Conservation (phyloP, 2,329 filamentous ascomycete genomes). For the Podosphaera xanthii region DNA sequence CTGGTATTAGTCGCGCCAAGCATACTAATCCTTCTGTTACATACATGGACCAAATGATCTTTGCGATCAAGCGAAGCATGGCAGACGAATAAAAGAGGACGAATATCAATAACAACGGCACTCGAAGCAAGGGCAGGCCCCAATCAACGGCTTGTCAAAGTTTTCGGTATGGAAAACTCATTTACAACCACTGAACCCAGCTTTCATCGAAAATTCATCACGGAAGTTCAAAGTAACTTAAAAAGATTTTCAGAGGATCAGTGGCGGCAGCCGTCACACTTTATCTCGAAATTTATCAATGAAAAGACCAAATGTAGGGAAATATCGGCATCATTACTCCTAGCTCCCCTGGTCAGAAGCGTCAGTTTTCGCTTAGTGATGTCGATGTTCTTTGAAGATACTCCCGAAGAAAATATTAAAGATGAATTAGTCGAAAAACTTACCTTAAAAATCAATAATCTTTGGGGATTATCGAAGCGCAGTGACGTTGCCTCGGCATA, state of each 20-base stretch:
- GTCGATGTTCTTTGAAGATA: slow-evolving; percentile 4
- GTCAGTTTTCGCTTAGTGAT: slow-evolving; percentile 5
- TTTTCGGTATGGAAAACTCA: slow-evolving; percentile 7
- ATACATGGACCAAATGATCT: too few relatives aligned
- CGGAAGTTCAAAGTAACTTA: not conserved
- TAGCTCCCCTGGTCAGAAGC: slow-evolving; percentile 3
- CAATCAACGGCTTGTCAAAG: slow-evolving; percentile 4
- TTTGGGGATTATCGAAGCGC: slow-evolving; percentile 4
- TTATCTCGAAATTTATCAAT: not conserved
- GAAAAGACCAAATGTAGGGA: not conserved
- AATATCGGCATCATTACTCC: not conserved
- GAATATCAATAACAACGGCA: not conserved
- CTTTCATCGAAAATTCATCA: slow-evolving; percentile 2
- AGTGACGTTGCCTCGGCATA: not conserved
- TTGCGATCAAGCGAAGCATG: too few relatives aligned
- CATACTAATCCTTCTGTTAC: too few relatives aligned
- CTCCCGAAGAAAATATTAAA: not conserved
- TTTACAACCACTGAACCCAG: slow-evolving; percentile 5
- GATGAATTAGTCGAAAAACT: slow-evolving; percentile 3
- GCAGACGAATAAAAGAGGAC: too few relatives aligned
- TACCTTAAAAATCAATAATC: slow-evolving; percentile 4
- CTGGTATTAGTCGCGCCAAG: too few relatives aligned
- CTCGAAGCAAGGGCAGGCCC: slow-evolving; percentile 2
- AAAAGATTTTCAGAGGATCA: not conserved
- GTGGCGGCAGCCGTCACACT: not conserved